phyloP scores from a whole-genome alignment of 2,329 filamentous ascomycete genomes.

The Camptophora hylomeconis region DNA sequence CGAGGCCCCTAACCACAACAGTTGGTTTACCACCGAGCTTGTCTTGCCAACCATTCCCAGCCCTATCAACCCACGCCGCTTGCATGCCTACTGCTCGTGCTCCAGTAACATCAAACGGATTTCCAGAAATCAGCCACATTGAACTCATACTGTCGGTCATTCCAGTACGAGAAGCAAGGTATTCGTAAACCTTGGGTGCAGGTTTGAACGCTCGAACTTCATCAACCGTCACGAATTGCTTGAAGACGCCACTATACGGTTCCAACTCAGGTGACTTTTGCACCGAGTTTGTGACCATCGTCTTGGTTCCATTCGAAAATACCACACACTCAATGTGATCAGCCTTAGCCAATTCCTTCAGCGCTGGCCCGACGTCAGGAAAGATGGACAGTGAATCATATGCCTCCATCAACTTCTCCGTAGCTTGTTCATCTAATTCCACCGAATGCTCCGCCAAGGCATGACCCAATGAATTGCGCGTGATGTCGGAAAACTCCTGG shows the following conservation, averaged over 20 bases:
- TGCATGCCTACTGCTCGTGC: conserved; percentile 48
- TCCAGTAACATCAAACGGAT: conserved; percentile 61
- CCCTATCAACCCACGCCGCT: conserved; percentile 55
- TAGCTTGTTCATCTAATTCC: conserved; percentile 31
- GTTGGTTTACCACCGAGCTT: conserved; percentile 42
- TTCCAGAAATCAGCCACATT: conserved; percentile 58
- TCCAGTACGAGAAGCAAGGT: conserved; percentile 41
- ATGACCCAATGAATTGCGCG: conserved; percentile 48
- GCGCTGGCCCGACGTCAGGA: conserved; percentile 45
- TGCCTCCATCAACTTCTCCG: conserved; percentile 43
- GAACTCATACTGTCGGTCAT: conserved; percentile 32
- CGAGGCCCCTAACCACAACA: conserved; percentile 41
- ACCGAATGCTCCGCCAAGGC: conserved; percentile 46
- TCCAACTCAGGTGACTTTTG: conserved; percentile 42
- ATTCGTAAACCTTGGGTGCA: conserved; percentile 45
- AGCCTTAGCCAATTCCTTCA: conserved; percentile 35
- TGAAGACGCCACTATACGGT: conserved; percentile 36
- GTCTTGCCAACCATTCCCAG: conserved; percentile 53
- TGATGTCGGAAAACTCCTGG: conserved; percentile 50
- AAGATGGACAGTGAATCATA: conserved; percentile 55
- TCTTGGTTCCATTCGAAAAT: conserved; percentile 57
- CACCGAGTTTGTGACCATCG: conserved; percentile 51
- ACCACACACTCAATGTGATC: conserved; percentile 41
- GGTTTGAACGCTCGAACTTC: conserved; percentile 52
- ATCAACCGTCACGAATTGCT: conserved; percentile 50